Evolutionary conservation across 2,329 filamentous ascomycete species (phyloP), one percentile per base, ranked within the genome.

Genomic region (Stemphylium lycopersici): DNA sequence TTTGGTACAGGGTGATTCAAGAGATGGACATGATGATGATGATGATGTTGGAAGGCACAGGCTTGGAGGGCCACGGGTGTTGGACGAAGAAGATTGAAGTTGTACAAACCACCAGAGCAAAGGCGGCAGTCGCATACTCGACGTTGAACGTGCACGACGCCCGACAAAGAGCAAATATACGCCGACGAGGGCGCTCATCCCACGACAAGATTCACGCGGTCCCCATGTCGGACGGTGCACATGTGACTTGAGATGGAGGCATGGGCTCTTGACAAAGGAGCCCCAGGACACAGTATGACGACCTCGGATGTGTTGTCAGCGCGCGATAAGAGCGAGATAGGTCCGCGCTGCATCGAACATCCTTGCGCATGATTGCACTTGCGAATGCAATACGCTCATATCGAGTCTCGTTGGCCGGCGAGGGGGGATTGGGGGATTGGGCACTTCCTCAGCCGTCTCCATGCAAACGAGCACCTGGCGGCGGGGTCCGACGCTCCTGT

Each of bases 401-500:
- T 29, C 12, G 22, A 36, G 33, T 31, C 29, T 36, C 36, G 40
- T 34, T 22, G 37, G 37, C 11, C 37, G 26, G 11, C 26, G 26
- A 29, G 26, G 26, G 26, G 26, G 38, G 29, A 10, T 15, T 26
- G 26, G 26, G 38, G 29, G 12, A 22, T 26, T 34, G 46, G 18
- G 29, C 46, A 36, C 13, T 8, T 22, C 18, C n/a, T 6, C 18
- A 18, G 20, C 18, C 38, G 38, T 29, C 26, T 29, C 8, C 26
- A 29, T 11, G 26, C 26, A 29, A 10, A 29, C 26, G 26, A 29
- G 26, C 26, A 29, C 7, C 37, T 42, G 44, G 50, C 47, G 46
- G 52, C 48, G 43, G 24, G 20, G 15, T 38, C 48, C 43, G 55
- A 45, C 31, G 47, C 37, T 24, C 41, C 20, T 38, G 39, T 22